Evolutionary conservation across 129 eudicot species (phyloP), one percentile per base, ranked within the genome.

Genomic region (Helichrysum umbraculigerum): DNA sequence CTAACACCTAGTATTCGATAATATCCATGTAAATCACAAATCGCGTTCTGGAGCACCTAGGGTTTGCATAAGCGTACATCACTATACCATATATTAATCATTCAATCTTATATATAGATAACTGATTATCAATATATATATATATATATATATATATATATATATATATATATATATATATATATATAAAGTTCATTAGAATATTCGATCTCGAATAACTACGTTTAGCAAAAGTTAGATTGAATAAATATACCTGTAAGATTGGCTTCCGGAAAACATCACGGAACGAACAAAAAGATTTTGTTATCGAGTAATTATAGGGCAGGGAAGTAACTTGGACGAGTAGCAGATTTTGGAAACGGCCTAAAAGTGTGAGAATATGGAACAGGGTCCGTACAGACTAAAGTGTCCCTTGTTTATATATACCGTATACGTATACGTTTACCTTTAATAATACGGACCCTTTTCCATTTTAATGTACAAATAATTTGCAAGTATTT

Each of bases 181-280:
- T n/a, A n/a, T n/a, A n/a, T n/a, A 12, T 7, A 56, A 29, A 67
- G 77, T 57, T 58, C 58, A 73, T 39, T 35, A 35, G 35, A 58
- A 19, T 11, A 7, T 3, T 16, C 33, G 16, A 73, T 22, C 77
- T 73, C 54, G 8, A 58, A 57, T 73, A 50, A 66, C 35, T 58
- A 57, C 54, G 59, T 58, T 58, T 57, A 15, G 30, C 17, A 1
- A 33, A 51, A 32, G 65, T n/a, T n/a, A n/a, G n/a, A 52, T 51
- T 71, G 52, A 44, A 44, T 11, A 12, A 0, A 11, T 3, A 10
- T 57, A 72, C 67, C 76, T 57, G 21, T 41, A 72, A 8, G 58
- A 56, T 19, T 72, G 20, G 63, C 25, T 71, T 71, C 75, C 17
- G 51, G 19, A 71, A 71, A 71, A 51, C 75, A 71, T 71, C 42